Evolutionary conservation across 2,329 filamentous ascomycete species (phyloP), one percentile per base, ranked within the genome.

Genomic region (Parastagonospora nodorum): DNA sequence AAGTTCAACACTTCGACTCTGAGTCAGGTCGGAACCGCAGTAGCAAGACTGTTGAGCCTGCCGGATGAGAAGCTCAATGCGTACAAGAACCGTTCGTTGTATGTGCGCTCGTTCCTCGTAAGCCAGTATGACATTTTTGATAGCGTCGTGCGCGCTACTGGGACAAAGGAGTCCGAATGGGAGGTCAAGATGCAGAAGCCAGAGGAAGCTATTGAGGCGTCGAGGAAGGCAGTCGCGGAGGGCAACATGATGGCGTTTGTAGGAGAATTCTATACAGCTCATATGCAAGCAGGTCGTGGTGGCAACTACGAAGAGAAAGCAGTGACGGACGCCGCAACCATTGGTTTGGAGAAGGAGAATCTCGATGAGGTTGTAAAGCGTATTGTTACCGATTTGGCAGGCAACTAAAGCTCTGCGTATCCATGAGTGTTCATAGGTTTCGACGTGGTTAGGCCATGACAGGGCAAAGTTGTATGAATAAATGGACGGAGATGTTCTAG

Each of bases 311-410:
- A 50, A 4, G 37, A 41, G 11, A 53, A 50, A 12, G 46, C 42
- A 12, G 39, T 7, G 10, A 36, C 40, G 32, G 46, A 46, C 16
- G 24, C 42, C 8, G 75, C 79, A 11, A 51, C 74, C 2, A 69
- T 88, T 7, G 82, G 77, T 0, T 69, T 88, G 63, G 79, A 82
- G 0, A 71, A 80, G 51, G 85, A 87, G 67, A 76, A 78, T 35
- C 58, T 87, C 42, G 84, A 88, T 57, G 79, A 82, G 53, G 73
- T 75, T n/a, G 87, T 81, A 0, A 77, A 72, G 64, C 66, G 37
- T 24, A n/a, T 42, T 32, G 27, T 40, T 10, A 12, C 8, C 3
- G n/a, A 36, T 33, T 11, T 33, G 19, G 19, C 5, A 3, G 19
- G 19, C 5, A 24, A 24, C 19, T 24, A 5, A 24, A 24, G 19